These are phyloP conservation scores for Saccharomycodes ludwigii DNA, from an alignment of 805 yeast genomes.

Conservation along the genomic window DNA sequence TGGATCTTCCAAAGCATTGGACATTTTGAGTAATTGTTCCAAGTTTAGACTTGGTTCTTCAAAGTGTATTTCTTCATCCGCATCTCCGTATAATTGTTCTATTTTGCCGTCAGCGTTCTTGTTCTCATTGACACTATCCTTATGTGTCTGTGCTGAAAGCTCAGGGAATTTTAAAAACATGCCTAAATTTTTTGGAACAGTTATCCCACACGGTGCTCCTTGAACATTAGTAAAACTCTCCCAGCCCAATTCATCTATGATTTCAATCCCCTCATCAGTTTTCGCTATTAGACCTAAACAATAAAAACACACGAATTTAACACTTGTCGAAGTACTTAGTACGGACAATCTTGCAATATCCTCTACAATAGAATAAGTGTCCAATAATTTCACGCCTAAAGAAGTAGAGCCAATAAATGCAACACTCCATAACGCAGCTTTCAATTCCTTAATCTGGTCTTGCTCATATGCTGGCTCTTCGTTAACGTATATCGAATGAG, in stretches of 20 bases:
- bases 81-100: no score
- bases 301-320: constrained; percentile 68
- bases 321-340: constrained; percentile 38
- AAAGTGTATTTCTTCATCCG: constrained; percentile 9
- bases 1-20: constrained; percentile 14
- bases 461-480: constrained; percentile 11
- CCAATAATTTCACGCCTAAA: constrained; percentile 51
- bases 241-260: constrained; percentile 78
- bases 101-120: no score
- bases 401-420: constrained; percentile 72
- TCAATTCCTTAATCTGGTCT: constrained; percentile 36
- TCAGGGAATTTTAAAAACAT: constrained; percentile 18
- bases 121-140: no score
- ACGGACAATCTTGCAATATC: constrained; percentile 41
- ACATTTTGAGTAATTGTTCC: constrained; percentile 15
- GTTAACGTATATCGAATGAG: constrained; percentile 18
- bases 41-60: constrained; percentile 11
- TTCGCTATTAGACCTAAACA: constrained; percentile 62
- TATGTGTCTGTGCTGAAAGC: no score
- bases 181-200: constrained; percentile 26
- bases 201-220: constrained; percentile 31
- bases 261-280: constrained; percentile 71
- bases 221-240: constrained; percentile 32
- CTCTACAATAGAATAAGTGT: constrained; percentile 37
- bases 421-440: constrained; percentile 76